Evolutionary conservation across 331 rosid species (phyloP), one percentile per base, ranked within the genome.

Genomic region (Saraca asoca): DNA sequence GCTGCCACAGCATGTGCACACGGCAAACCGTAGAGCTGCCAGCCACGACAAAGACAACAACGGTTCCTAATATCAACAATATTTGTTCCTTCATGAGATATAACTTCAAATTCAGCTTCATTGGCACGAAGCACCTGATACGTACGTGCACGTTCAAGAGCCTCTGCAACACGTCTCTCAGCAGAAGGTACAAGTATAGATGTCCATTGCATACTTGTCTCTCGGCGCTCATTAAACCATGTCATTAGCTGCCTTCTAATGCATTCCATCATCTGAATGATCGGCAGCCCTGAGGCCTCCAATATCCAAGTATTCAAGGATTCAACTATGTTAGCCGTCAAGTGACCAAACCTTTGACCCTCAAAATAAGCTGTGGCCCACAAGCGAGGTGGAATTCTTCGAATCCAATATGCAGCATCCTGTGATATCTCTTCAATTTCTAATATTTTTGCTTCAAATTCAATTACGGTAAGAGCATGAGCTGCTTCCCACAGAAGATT

Each of bases 1-100:
- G 97, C 95, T 4, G 97, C 95, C 74, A 88, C 95, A 8, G 97
- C 97, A 61, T 88, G 97, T 17, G 97, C 91, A 53, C 97, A 91
- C 6, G 97, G 97, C 74, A 91, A 79, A 46, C 97, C 97, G 58
- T 88, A 86, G 16, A 88, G 83, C 85, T 91, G 97, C 97, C 94
- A 91, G 8, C 94, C 97, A 6, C 94, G 88, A 65, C 97, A 91
- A 69, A 68, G 86, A 79, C 95, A 91, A 79, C 87, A 82, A 2
- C 95, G 95, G 39, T 83, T 91, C 45, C 97, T 79, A 59, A 91
- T 91, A 76, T 91, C 97, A 24, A 91, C 95, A 17, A 85, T 82
- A 42, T 81, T 71, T 41, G 97, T 80, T 62, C 95, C 95, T 68
- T 86, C 95, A 51, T 88, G 95, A 19, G 95, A 86, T 79, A 91